These are phyloP conservation scores for Cydonia oblonga DNA, from an alignment of 331 rosid species.

Conservation along the genomic window DNA sequence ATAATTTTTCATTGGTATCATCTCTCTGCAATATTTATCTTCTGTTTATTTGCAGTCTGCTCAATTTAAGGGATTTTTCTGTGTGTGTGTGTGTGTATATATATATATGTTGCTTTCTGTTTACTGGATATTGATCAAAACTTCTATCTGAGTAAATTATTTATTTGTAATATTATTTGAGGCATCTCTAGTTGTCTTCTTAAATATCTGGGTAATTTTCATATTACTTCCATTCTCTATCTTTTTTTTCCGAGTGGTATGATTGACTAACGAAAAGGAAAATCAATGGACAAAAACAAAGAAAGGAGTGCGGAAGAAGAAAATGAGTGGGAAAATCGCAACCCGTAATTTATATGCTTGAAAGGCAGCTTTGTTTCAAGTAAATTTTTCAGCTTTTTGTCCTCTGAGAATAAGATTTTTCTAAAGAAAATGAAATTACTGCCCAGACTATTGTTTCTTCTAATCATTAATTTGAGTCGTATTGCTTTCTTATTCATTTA, in stretches of 20 bases:
- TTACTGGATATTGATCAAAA: not conserved
- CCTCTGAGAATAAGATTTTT: not conserved
- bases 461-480: not conserved
- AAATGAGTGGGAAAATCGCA: too few species aligned
- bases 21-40: slow-evolving; percentile 3
- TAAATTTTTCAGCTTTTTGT: not conserved
- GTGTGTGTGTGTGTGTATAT: too few species aligned
- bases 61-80: not conserved
- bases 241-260: not conserved
- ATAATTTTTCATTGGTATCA: not conserved
- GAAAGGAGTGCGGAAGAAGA: too few species aligned
- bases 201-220: not conserved
- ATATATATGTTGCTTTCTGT: not conserved
- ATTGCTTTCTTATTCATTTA: not conserved
- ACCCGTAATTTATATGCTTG: too few species aligned
- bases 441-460: not conserved
- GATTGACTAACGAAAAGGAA: not conserved
- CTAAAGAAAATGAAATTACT: not conserved
- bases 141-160: slow-evolving; percentile 20
- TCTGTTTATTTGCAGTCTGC: not conserved
- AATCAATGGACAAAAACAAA: too few species aligned
- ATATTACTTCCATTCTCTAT: not conserved
- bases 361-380: too few species aligned
- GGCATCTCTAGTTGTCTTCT: not conserved
- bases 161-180: not conserved